Base-by-base conservation (phyloP, 2,329 filamentous ascomycete genomes). In the Metarhizium robertsii region DNA sequence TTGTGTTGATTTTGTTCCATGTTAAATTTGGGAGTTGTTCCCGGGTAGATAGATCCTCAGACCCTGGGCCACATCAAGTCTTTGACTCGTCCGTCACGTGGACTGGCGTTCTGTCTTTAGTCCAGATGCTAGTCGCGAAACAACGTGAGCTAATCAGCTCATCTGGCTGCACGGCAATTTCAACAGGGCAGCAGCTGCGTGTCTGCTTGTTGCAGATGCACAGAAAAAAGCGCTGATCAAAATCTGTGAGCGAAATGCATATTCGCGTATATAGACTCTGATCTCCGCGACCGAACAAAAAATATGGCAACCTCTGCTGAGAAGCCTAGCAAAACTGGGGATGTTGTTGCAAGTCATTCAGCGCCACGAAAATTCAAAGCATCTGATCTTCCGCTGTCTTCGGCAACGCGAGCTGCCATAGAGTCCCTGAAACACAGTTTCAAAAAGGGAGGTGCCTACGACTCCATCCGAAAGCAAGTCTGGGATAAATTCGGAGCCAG, bases 371-470 rank as follows among this genome's bases (percentile, higher is more conserved):
- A 83, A 64, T 82, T 86, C 67, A 90, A 90, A 68, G 81, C 87
- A 3, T 86, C 85, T 0, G 88, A 92, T 62, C 76, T 92, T 18
- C 88, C 88, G 2, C 73, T 92, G 20, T 81, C 87, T 5, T 86
- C 85, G 3, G 79, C 83, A n/a, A 88, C 89, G 53, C 79, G 87
- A 60, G 79, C 81, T 1, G 84, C 86, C 1, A 90, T 92, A 55
- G 88, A 92, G 62, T 80, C 79, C 16, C 79, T 92, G 25, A 81
- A 88, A n/a, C 85, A 89, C 66, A 86, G 81, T 11, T 92, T 92
- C 74, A 92, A 92, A 72, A 92, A 92, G 73, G 90, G 90, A 70
- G 89, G 89, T 58, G 87, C 87, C 56, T 94, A 92, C 66, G 89
- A 94, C 70, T 75, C 79, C 14, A 80, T 92, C 60, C 84, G 88